Conservation (phyloP, 352 stramenopile species). For the Globisporangium recalcitrans region DNA sequence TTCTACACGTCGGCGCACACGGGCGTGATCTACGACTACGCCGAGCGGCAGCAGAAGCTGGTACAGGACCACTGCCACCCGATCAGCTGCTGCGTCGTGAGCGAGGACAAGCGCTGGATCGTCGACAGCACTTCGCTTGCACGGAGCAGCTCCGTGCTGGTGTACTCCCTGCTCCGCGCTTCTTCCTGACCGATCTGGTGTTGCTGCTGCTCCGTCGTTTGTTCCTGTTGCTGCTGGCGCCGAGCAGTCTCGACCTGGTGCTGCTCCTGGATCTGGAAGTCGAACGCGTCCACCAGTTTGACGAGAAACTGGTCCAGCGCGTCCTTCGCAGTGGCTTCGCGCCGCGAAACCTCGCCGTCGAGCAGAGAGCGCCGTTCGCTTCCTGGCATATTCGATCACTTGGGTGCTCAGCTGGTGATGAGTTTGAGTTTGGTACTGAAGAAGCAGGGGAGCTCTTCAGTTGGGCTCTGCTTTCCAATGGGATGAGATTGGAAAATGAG, state of each 20-base stretch:
- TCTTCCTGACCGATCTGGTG: neutral
- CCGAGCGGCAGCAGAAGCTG: slow-evolving; percentile 74
- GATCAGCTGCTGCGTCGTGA: slow-evolving; percentile 87
- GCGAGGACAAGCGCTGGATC: slow-evolving; percentile 91
- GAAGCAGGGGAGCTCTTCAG: neutral
- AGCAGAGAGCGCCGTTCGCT: slow-evolving; percentile 33
- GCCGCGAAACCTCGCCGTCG: slow-evolving; percentile 25
- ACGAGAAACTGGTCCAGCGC: slow-evolving; percentile 31
- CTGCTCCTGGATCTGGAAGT: slow-evolving; percentile 31
- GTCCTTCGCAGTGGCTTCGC: slow-evolving; percentile 16
- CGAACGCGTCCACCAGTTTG: slow-evolving; percentile 31
- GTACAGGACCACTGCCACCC: slow-evolving; percentile 90
- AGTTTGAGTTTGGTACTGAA: neutral
- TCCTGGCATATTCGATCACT: slow-evolving; percentile 14
- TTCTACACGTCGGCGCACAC: slow-evolving; percentile 91
- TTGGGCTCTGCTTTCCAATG: neutral
- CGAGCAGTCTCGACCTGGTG: neutral
- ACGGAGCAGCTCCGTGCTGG: neutral
- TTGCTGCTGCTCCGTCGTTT: neutral
- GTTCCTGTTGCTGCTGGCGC: neutral
- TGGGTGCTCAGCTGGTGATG: neutral
- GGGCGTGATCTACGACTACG: slow-evolving; percentile 92
- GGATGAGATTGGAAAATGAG: neutral
- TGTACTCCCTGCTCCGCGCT: neutral
- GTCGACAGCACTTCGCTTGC: slow-evolving; percentile 29